Conservation (phyloP, 768 basidiomycete genomes). For the Coprinopsis marcescibilis region DNA sequence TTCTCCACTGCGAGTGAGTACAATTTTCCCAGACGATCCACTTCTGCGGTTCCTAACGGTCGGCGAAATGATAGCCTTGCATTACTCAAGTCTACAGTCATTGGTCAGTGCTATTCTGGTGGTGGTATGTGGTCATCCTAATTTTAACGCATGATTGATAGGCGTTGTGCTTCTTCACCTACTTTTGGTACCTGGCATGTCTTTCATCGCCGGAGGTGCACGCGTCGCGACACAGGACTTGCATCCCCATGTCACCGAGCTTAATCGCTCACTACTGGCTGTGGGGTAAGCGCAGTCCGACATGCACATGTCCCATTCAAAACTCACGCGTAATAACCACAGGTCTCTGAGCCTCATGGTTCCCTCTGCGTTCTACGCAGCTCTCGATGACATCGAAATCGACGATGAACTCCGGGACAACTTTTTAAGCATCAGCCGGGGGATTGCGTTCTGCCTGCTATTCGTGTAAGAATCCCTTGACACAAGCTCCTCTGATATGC, state of each 20-base stretch:
- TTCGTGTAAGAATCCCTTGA: conserved; percentile 38
- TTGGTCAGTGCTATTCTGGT: conserved; percentile 35
- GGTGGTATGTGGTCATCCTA: background rate
- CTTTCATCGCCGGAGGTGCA: conserved; percentile 71
- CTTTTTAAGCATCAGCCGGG: conserved; percentile 61
- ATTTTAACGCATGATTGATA: conserved; percentile 14
- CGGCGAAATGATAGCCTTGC: conserved; percentile 42
- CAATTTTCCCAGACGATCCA: background rate
- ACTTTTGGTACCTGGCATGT: conserved; percentile 61
- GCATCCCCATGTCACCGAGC: conserved; percentile 56
- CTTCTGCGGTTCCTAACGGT: background rate
- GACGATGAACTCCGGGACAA: conserved; percentile 35
- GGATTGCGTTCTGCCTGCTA: conserved; percentile 57
- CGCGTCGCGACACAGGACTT: conserved; percentile 61
- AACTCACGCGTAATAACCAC: background rate
- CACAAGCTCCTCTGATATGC: background rate
- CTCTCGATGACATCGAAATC: conserved; percentile 28
- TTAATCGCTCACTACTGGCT: conserved; percentile 65
- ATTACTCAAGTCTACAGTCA: conserved; percentile 63
- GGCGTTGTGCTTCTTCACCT: conserved; percentile 73
- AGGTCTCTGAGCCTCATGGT: conserved; percentile 61
- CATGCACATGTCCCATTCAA: background rate
- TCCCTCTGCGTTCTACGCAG: conserved; percentile 65
- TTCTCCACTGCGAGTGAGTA: conserved; percentile 69
- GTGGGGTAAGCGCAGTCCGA: conserved; percentile 47